Base-by-base conservation (phyloP, 208 protist species). In the Phytomonas francai region DNA sequence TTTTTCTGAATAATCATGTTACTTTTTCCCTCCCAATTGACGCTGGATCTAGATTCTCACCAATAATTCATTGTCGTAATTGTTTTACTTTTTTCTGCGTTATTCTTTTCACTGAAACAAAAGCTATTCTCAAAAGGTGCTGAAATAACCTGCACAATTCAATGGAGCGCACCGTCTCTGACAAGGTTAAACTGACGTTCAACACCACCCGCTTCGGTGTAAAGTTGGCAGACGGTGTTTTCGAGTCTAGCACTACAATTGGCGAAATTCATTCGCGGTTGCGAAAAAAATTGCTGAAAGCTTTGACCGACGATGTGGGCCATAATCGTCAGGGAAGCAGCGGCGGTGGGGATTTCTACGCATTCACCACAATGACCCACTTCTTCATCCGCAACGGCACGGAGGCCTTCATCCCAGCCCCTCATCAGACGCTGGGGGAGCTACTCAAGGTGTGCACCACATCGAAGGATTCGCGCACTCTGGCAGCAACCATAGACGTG, bases 361-460 rank as follows among this genome's bases (percentile, higher is more conserved):
- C 30, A 16, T 61, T 42, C 12, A 56, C 39, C n/a, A 63, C 45
- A 0, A 67, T 78, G 8, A 78, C 82, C 16, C 84, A 88, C 69
- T 36, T 92, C 30, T 86, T 89, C 34, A 49, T 92, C n/a, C 75
- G 79, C 42, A 82, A 87, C 63, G 83, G 78, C 22, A 82, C 83
- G 19, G 80, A 88, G 32, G 80, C 77, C 16, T 92, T 92, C 45
- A 85, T 92, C 57, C 86, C 86, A 12, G 77, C 83, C 31, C 82
- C 86, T 14, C 78, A 92, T 56, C 79, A 86, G 36, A 92, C 83
- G 27, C 59, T 92, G 54, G 79, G 73, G 49, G 71, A 77, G 8
- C 75, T 92, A 27, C 58, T 84, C 5, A 78, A 85, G 51, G 59
- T 79, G 28, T 92, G 87, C 74, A 72, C 79, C 0, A 66, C 76